These are phyloP conservation scores for Clitopilus hobsonii DNA, from an alignment of 768 basidiomycete species.

Conservation along the genomic window DNA sequence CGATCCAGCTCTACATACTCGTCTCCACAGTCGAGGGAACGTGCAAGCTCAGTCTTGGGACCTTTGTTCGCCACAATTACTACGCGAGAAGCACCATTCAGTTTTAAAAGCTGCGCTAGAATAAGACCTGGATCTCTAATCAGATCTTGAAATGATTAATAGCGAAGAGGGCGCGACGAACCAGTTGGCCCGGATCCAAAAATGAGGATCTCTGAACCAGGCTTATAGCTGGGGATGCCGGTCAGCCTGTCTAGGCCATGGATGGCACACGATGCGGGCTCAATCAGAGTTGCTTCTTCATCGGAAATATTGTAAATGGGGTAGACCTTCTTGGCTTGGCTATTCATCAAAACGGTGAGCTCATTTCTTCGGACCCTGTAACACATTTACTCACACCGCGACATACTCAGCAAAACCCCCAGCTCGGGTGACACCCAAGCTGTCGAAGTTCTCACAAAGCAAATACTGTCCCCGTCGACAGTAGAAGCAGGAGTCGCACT, in stretches of 20 bases:
- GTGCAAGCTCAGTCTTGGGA: constrained; percentile 73
- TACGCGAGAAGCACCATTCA: constrained; percentile 66
- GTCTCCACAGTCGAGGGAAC: constrained; percentile 62
- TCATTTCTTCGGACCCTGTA: not conserved
- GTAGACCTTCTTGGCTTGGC: constrained; percentile 63
- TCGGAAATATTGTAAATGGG: constrained; percentile 73
- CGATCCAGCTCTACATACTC: constrained; percentile 75
- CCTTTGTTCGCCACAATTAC: constrained; percentile 75
- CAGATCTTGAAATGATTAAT: not conserved
- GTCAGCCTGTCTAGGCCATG: constrained; percentile 73
- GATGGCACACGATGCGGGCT: constrained; percentile 76
- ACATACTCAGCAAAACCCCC: constrained; percentile 79
- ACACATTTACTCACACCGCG: constrained; percentile 41
- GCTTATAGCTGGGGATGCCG: constrained; percentile 38
- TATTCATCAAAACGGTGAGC: constrained; percentile 16
- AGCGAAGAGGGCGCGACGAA: not conserved
- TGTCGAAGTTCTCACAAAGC: constrained; percentile 67
- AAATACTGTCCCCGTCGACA: constrained; percentile 67
- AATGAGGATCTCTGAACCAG: constrained; percentile 69
- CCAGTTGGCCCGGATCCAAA: constrained; percentile 75
- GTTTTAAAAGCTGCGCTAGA: constrained; percentile 70
- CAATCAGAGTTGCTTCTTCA: constrained; percentile 72
- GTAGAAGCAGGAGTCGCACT: constrained; percentile 58
- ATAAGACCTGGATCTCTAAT: constrained; percentile 45
- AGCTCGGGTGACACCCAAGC: constrained; percentile 55